Base-by-base conservation (phyloP, 768 basidiomycete species). In the Lentinula edodes region DNA sequence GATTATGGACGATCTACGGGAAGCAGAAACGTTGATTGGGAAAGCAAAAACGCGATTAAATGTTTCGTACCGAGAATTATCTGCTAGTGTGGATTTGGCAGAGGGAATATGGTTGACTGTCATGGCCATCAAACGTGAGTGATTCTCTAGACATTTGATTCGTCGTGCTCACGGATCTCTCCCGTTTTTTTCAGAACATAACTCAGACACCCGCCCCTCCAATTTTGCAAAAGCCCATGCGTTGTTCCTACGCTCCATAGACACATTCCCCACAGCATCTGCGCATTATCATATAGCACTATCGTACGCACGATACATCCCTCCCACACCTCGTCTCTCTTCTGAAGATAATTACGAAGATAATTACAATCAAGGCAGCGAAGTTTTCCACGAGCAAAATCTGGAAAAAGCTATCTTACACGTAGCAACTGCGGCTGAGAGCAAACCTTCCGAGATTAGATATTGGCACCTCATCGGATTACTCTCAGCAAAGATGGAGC, bases 391-490 rank as follows among this genome's bases (percentile, higher is more conserved):
- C 28, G 55, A 57, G 15, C 86, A 88, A 28, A 81, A 91, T 64
- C 73, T 95, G 38, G 78, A 83, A n/a, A 75, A 79, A 34, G 92
- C 95, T 0, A 81, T 90, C 6, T 72, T 80, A 13, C 76, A 85
- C 55, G 90, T 91, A 0, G 85, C 88, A 6, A 68, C 76, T 3
- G 90, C 94, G 0, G 85, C 96, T 2, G 90, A 95, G 70, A 78
- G 80, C 6, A 84, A 88, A 35, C 77, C 88, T 0, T 70, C 67
- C 43, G 81, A 83, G 60, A 74, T 91, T 28, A 82, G 91, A 45
- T 89, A 90, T 58, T 98, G 95, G 95, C 96, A 98, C 73, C 82
- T 98, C 15, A 80, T 98, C 0, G 93, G 90, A 0, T 75, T 98
- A 5, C 72, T 96, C 10, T 78, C 95, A n/a, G 86, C 87, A 0